phyloP scores from a whole-genome alignment of 1,284 basidiomycete species.

The Malassezia cuniculi region DNA sequence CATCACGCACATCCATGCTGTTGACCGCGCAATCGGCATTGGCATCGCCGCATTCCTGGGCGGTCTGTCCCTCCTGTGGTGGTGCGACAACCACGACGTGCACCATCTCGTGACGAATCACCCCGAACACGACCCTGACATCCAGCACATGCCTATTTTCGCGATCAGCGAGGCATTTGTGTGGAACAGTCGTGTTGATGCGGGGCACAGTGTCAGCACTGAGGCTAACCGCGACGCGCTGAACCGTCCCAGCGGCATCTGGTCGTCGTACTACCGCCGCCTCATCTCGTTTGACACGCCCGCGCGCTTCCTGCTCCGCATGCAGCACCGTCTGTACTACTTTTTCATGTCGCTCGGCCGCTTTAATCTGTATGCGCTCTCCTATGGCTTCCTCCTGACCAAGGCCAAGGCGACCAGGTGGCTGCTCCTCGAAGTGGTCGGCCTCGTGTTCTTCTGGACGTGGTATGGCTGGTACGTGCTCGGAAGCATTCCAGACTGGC shows the following conservation, averaged over 20 bases:
- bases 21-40: conserved; percentile 69
- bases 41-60: conserved; percentile 76
- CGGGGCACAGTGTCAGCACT: conserved; percentile 12
- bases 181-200: conserved; percentile 23
- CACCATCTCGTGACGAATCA: conserved; percentile 97
- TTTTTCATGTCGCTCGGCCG: conserved; percentile 77
- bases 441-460: conserved; percentile 61
- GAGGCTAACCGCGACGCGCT: background rate
- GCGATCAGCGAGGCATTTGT: conserved; percentile 82
- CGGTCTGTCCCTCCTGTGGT: conserved; percentile 90
- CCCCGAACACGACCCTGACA: conserved; percentile 80
- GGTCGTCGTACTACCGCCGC: conserved; percentile 89
- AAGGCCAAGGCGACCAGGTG: conserved; percentile 46
- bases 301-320: conserved; percentile 56
- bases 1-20: conserved; percentile 72
- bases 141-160: conserved; percentile 91
- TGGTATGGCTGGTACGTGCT: conserved; percentile 59
- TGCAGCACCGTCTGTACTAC: conserved; percentile 91
- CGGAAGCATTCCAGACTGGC: conserved; percentile 58
- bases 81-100: conserved; percentile 95
- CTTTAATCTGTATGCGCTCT: conserved; percentile 86
- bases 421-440: conserved; percentile 53
- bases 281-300: conserved; percentile 67
- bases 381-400: conserved; percentile 63
- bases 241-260: conserved; percentile 49